Percentiles rank a stretch among this genome's conserved stretches.
These are phyloP conservation scores for Halophytophthora polymorphica DNA, from an alignment of 352 stramenopile genomes.

Conservation along the genomic window DNA sequence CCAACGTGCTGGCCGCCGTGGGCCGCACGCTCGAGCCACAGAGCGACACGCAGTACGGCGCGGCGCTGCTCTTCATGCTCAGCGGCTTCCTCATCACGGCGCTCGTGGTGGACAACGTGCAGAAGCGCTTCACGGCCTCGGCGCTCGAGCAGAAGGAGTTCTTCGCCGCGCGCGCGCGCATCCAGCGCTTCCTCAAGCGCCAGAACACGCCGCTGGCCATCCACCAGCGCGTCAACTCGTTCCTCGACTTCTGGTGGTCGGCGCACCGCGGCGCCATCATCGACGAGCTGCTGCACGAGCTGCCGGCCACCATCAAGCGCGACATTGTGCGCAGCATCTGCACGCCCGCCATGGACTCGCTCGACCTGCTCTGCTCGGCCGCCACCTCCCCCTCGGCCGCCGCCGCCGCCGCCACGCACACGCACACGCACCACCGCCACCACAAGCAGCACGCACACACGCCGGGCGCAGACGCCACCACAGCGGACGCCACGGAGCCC, in stretches of 20 bases:
- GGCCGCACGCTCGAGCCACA: conserved; percentile 44
- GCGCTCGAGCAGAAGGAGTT: conserved; percentile 71
- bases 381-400: conserved; percentile 1
- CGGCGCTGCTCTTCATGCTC: conserved; percentile 61
- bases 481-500: no score
- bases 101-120: conserved; percentile 66
- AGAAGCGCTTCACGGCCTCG: conserved; percentile 62
- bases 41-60: conserved; percentile 42
- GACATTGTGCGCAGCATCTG: conserved; percentile 64
- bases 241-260: conserved; percentile 71
- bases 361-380: conserved; percentile 27
- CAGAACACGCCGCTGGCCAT: conserved; percentile 51
- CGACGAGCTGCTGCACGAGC: conserved; percentile 49
- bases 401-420: background rate
- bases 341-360: conserved; percentile 39
- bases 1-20: conserved; percentile 47
- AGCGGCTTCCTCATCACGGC: conserved; percentile 66
- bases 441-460: conserved; percentile 1
- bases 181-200: conserved; percentile 62
- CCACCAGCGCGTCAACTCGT: conserved; percentile 58
- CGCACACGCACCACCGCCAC: background rate
- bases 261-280: conserved; percentile 61
- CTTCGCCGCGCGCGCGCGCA: conserved; percentile 47
- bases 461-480: no score
- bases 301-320: conserved; percentile 48